Base-by-base conservation (phyloP, 2,329 filamentous ascomycete species). In the Botrytis galanthina region DNA sequence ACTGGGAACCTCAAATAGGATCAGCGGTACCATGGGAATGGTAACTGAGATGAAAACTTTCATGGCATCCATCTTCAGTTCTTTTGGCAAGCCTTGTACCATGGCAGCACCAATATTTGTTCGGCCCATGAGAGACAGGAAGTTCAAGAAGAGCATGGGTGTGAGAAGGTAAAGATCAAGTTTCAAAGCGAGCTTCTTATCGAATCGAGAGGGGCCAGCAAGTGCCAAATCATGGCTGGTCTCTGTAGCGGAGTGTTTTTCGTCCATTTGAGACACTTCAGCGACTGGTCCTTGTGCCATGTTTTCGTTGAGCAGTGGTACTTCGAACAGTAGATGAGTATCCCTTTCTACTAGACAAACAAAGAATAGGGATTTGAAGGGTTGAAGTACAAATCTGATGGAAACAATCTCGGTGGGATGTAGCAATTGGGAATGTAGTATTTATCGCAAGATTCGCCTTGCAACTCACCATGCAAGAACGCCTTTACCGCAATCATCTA, bases 21-120 rank as follows among this genome's bases (percentile, higher is more conserved):
- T 82, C 75, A 85, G 85, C 0, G 83, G 82, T 57, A 85, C 76
- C 1, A 87, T 80, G 22, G 86, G 84, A 39, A 80, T 77, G 0
- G 80, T 78, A 75, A 87, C 74, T 80, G 48, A 74, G 26, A 78
- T 51, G n/a, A 79, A 79, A 26, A 79, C 75, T 66, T 78, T 73
- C 72, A 75, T 76, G 37, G 75, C 71, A 57, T 75, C 75, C 29
- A 79, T 73, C 37, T 77, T 74, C 29, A 80, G 74, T 29, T 80
- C 78, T 20, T 76, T 70, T 32, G 78, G 78, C 26, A 80, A 69
- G 18, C 74, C 66, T 51, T 80, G 73, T 54, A 74, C 68, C 71
- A 74, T 70, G 32, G 71, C 73, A 20, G 71, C 67, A 46, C 73
- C 73, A 26, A 74, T 71, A 20, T 74, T 74, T 12, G 71, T 74